Evolutionary conservation across 306 rosid genomes (phyloP), one percentile per base, ranked within the genome.

Genomic region (Vigna unguiculata): DNA sequence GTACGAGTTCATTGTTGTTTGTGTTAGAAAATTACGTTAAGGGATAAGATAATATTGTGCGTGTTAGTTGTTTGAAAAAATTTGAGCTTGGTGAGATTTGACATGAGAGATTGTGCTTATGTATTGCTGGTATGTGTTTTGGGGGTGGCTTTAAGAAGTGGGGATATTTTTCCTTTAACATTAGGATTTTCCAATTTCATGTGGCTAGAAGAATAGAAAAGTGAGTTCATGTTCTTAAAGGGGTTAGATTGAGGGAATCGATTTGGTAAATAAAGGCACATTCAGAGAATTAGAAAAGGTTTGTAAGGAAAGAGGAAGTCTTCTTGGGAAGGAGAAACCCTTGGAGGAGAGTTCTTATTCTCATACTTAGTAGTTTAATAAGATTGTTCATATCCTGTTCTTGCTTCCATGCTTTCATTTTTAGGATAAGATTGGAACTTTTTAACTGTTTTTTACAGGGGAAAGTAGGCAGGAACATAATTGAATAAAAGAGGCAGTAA

Each of bases 71-170:
- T 28, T 57, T 20, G 30, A 21, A 41, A 38, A 12, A 24, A 1
- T 74, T 43, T 77, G 12, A 47, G 28, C 52, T 71, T 77, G 47
- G 24, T 75, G 13, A 36, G 20, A 21, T 57, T 7, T 38, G 43
- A 38, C 9, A 19, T 71, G 75, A 8, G 55, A 67, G 40, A 30
- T 47, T 69, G 13, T 55, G 64, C n/a, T 66, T 49, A 11, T 64
- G 71, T 70, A 58, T 65, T 13, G n/a, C 52, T 71, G 38, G 30
- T 38, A 5, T 59, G 24, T 45, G 51, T n/a, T 46, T 8, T 69
- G 36, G 59, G 51, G 30, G 46, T 61, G 52, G 30, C 17, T 34
- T 60, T 45, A 61, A 32, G 11, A 34, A 6, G 40, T 6, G 71
- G 17, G 73, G 30, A 74, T 22, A 58, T 7, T n/a, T 47, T 70